Evolutionary conservation across 1,284 basidiomycete genomes (phyloP).

Genomic region (Ganoderma sp.): DNA sequence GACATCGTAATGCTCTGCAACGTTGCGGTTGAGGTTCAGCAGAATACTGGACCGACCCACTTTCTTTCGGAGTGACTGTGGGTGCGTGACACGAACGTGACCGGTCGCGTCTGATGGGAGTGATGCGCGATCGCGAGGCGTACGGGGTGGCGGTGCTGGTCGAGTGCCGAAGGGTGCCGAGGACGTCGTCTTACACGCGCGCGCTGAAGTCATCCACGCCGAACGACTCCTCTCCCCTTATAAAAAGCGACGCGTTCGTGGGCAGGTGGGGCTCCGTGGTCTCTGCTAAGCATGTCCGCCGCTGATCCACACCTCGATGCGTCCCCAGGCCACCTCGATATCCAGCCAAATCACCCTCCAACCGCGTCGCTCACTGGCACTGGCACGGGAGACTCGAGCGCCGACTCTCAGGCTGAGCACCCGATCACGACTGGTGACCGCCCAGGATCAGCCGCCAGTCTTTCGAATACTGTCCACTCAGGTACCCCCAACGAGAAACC

Average conservation of each 20-base stretch:
- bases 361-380: neutral
- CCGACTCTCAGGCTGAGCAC: too few relatives aligned
- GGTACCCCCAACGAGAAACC: neutral
- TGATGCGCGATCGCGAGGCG: too few relatives aligned
- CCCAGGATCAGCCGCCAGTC: neutral
- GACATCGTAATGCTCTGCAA: too few relatives aligned
- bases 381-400: neutral
- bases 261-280: neutral
- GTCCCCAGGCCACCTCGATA: neutral
- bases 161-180: neutral
- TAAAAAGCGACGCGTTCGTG: neutral
- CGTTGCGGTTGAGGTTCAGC: too few relatives aligned
- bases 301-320: neutral
- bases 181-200: neutral
- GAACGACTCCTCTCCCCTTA: neutral
- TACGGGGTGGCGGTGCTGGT: neutral
- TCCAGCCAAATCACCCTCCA: neutral
- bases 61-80: too few relatives aligned
- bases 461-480: conserved; percentile 6
- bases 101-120: too few relatives aligned
- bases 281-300: neutral
- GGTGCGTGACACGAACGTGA: too few relatives aligned
- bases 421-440: neutral
- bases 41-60: too few relatives aligned
- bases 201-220: neutral